phyloP scores from a whole-genome alignment of 2,329 filamentous ascomycete species.

The Dothidotthia symphoricarpi region DNA sequence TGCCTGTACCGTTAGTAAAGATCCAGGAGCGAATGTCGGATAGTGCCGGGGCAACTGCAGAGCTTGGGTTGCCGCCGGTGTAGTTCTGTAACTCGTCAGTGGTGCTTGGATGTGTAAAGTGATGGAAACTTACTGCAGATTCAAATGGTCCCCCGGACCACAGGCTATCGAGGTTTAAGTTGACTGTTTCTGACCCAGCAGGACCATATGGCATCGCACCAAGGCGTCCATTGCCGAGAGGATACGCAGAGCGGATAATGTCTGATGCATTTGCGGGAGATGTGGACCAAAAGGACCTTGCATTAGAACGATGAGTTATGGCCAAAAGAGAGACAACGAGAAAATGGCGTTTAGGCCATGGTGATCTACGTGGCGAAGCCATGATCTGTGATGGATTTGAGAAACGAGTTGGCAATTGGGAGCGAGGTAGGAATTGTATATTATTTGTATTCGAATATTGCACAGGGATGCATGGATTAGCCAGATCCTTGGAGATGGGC shows the following conservation, averaged over 20 bases:
- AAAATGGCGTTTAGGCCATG: too few species aligned
- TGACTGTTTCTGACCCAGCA: slow-evolving; percentile 46
- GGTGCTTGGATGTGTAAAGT: not conserved
- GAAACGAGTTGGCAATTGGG: too few species aligned
- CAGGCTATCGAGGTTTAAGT: slow-evolving; percentile 51
- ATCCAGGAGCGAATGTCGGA: slow-evolving; percentile 49
- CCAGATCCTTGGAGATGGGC: too few species aligned
- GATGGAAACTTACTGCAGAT: slow-evolving; percentile 30
- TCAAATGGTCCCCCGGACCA: slow-evolving; percentile 55
- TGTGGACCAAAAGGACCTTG: too few species aligned
- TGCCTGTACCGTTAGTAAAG: slow-evolving; percentile 52
- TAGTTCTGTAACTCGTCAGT: slow-evolving; percentile 38
- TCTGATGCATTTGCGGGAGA: slow-evolving; percentile 19
- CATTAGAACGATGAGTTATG: too few species aligned
- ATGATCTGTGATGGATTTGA: too few species aligned
- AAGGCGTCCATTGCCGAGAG: slow-evolving; percentile 52
- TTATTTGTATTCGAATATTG: too few species aligned
- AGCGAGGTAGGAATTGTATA: too few species aligned
- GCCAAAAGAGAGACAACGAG: too few species aligned
- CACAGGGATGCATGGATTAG: too few species aligned
- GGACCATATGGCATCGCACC: slow-evolving; percentile 49
- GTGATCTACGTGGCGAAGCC: too few species aligned
- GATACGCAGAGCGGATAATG: slow-evolving; percentile 39
- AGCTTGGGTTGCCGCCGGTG: slow-evolving; percentile 49
- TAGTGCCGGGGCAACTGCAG: slow-evolving; percentile 37